Percentiles rank a stretch among this genome's conserved stretches.
Conservation (phyloP, 176 grass and related monocot genomes). For the Carex kokanica region DNA sequence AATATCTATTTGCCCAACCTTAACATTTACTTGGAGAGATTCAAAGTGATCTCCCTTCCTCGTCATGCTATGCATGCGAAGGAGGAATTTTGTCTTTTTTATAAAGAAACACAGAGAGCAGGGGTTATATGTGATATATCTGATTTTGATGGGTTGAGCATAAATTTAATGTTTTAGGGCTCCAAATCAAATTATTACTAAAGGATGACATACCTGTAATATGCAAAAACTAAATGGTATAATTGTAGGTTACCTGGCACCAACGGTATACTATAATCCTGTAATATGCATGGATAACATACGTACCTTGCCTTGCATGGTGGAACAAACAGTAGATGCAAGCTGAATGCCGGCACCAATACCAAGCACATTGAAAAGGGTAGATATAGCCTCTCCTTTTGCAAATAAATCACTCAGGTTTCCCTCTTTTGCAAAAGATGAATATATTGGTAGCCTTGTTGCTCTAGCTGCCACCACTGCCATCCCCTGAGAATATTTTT, state of each 20-base stretch:
- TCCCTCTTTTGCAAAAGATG: constrained; percentile 96
- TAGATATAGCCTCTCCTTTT: constrained; percentile 97
- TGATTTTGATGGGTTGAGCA: background rate
- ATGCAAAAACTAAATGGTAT: background rate
- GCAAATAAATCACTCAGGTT: constrained; percentile 98
- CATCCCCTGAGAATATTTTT: constrained; percentile 57
- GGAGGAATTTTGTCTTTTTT: background rate
- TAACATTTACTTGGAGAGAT: too few species aligned
- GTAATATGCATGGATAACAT: background rate
- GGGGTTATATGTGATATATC: background rate
- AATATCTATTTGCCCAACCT: background rate
- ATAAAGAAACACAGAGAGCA: background rate
- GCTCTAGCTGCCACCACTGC: constrained; percentile 89
- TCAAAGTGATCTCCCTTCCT: too few species aligned
- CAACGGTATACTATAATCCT: background rate
- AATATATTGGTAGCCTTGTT: constrained; percentile 91
- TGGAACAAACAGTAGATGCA: constrained; percentile 81
- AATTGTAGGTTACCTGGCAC: background rate
- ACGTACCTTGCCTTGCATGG: constrained; percentile 87
- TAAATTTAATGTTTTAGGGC: background rate
- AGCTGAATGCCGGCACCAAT: constrained; percentile 84
- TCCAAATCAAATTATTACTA: background rate
- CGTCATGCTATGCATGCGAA: too few species aligned
- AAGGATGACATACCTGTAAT: too few species aligned
- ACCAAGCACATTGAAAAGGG: constrained; percentile 85